phyloP scores from a whole-genome alignment of 208 protist genomes.

The Leishmania aethiopica region DNA sequence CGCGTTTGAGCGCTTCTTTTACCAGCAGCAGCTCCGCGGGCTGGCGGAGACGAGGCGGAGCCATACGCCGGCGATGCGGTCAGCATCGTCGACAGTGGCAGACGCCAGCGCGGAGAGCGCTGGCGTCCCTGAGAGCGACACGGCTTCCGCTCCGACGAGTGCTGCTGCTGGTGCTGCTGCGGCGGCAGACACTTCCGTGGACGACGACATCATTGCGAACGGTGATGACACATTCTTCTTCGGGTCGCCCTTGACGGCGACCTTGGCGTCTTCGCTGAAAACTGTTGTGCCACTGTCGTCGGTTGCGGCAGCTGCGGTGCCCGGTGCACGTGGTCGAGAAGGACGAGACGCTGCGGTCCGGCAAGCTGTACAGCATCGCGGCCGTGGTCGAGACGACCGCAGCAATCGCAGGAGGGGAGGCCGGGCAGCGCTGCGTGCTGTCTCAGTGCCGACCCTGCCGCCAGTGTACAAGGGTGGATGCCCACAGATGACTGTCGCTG shows the following conservation, averaged over 20 bases:
- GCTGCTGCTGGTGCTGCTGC: neutral
- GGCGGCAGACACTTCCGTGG: neutral
- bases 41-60: neutral
- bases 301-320: neutral
- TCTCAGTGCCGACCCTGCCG: constrained; percentile 51
- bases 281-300: neutral
- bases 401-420: neutral
- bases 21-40: constrained; percentile 42
- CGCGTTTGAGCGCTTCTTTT: constrained; percentile 60
- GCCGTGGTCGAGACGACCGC: neutral
- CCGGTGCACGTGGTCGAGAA: neutral
- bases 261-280: neutral
- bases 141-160: neutral
- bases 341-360: neutral
- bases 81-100: neutral
- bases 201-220: constrained; percentile 8
- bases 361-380: neutral
- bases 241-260: constrained; percentile 19
- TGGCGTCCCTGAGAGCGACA: neutral
- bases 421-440: constrained; percentile 31
- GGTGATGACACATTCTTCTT: constrained; percentile 20
- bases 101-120: neutral
- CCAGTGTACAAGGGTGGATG: constrained; percentile 27
- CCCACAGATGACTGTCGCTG: constrained; percentile 4
- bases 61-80: neutral